Conservation (phyloP, 805 yeast genomes). For the Wickerhamomyces chaumierensis region DNA sequence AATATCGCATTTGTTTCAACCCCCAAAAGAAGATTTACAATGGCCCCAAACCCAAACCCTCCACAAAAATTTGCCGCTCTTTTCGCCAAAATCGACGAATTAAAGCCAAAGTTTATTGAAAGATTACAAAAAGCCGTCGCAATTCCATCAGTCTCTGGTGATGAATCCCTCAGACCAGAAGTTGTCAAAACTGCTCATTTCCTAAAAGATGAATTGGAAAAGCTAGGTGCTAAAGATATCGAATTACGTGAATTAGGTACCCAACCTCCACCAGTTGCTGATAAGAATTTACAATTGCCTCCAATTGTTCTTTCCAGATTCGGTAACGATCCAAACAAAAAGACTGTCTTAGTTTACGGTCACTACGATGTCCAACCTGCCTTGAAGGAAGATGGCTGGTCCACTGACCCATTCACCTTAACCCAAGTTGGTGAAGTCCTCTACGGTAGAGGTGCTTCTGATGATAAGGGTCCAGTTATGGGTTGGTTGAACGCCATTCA, state of each 20-base stretch:
- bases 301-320: slow-evolving; percentile 89
- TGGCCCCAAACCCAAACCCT: background rate
- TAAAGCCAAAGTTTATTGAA: slow-evolving; percentile 63
- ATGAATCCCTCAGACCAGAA: slow-evolving; percentile 76
- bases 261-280: slow-evolving; percentile 85
- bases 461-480: slow-evolving; percentile 95
- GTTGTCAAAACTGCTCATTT: slow-evolving; percentile 87
- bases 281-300: slow-evolving; percentile 63
- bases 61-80: slow-evolving; percentile 10
- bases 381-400: slow-evolving; percentile 85
- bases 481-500: slow-evolving; percentile 93
- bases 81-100: slow-evolving; percentile 40
- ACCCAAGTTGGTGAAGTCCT: slow-evolving; percentile 59
- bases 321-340: slow-evolving; percentile 75
- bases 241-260: slow-evolving; percentile 73
- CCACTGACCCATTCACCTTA: slow-evolving; percentile 78
- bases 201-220: slow-evolving; percentile 53
- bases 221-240: slow-evolving; percentile 73
- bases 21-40: background rate
- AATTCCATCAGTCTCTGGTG: slow-evolving; percentile 91
- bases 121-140: slow-evolving; percentile 78
- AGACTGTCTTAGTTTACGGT: slow-evolving; percentile 86
- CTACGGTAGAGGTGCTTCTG: slow-evolving; percentile 91
- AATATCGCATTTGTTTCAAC: background rate
- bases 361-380: slow-evolving; percentile 99